These are phyloP conservation scores for Penicillium canescens DNA, from an alignment of 495 filamentous ascomycete species.

Conservation along the genomic window DNA sequence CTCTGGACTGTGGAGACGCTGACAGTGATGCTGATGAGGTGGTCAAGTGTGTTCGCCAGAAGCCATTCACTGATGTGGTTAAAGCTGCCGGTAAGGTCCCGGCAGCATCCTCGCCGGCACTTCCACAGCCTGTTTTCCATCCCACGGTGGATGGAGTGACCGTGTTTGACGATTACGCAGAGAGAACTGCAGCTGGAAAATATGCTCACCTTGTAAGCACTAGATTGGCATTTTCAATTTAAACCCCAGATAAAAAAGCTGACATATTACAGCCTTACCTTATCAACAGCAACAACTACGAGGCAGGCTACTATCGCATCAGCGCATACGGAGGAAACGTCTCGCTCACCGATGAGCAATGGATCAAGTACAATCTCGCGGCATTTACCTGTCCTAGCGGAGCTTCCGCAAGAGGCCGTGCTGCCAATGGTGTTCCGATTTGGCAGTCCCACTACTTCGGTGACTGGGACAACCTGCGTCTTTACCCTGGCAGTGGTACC, in stretches of 20 bases:
- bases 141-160: slow-evolving; percentile 46
- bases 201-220: slow-evolving; percentile 33
- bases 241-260: background rate
- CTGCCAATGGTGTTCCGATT: slow-evolving; percentile 34
- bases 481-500: slow-evolving; percentile 45
- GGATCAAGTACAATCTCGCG: slow-evolving; percentile 41
- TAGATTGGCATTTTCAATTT: background rate
- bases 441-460: slow-evolving; percentile 57
- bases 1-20: slow-evolving; percentile 37
- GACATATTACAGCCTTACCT: slow-evolving; percentile 37
- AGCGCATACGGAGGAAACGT: slow-evolving; percentile 28
- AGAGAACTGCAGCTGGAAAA: slow-evolving; percentile 27
- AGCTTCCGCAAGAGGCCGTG: slow-evolving; percentile 32
- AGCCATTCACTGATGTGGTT: slow-evolving; percentile 29
- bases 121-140: slow-evolving; percentile 40
- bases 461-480: slow-evolving; percentile 45
- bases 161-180: slow-evolving; percentile 49
- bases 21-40: slow-evolving; percentile 8
- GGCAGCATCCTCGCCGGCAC: slow-evolving; percentile 17
- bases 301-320: slow-evolving; percentile 44
- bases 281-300: slow-evolving; percentile 47
- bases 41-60: slow-evolving; percentile 48
- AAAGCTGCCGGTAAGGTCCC: slow-evolving; percentile 27
- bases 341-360: slow-evolving; percentile 26
- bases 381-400: slow-evolving; percentile 49